Base-by-base conservation (phyloP, 2,329 filamentous ascomycete species). In the Sarocladium strictum region DNA sequence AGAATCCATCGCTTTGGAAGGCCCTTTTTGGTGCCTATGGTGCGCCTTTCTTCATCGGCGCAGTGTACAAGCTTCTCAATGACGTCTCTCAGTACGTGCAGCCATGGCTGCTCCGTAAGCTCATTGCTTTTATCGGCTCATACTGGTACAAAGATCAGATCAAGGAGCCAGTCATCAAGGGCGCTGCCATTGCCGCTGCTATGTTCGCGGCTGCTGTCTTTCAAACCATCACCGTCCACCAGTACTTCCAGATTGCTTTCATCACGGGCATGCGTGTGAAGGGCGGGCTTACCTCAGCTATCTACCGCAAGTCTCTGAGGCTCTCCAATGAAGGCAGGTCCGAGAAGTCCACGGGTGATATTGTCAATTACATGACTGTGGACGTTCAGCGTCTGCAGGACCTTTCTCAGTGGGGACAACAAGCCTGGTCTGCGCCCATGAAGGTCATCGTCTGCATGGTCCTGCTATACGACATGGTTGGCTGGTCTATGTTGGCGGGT, bases 341-440 rank as follows among this genome's bases (percentile, higher is more conserved):
- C 2, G 73, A 85, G 43, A 97, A 97, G 73, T 89, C 90, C 0
- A 99, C 94, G 0, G 94, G 94, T 55, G 95, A 99, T 65, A 97
- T 99, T 65, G 94, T 99, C 68, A 99, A 99, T 67, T 94, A 96
- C 72, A 99, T 99, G 93, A 94, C 95, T 45, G 93, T 99, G 10
- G 94, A 99, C 67, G 93, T 93, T 14, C 94, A 99, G 71, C 87
- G 95, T 60, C 79, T 99, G 17, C 89, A 97, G 64, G 94, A 99
- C 71, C 76, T 99, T 55, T 90, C 93, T 2, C 95, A 99, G 65
- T 99, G 94, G 67, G 91, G 90, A 17, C 92, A 96, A 67, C 93
- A 97, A 69, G 75, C 96, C 11, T 97, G 94, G 91, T 97, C 92
- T 41, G 93, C 95, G 2, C 94, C 94, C 2, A 96, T 97, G 71